phyloP scores from a whole-genome alignment of 2,329 filamentous ascomycete species.

The Paraphoma chrysanthemicola region DNA sequence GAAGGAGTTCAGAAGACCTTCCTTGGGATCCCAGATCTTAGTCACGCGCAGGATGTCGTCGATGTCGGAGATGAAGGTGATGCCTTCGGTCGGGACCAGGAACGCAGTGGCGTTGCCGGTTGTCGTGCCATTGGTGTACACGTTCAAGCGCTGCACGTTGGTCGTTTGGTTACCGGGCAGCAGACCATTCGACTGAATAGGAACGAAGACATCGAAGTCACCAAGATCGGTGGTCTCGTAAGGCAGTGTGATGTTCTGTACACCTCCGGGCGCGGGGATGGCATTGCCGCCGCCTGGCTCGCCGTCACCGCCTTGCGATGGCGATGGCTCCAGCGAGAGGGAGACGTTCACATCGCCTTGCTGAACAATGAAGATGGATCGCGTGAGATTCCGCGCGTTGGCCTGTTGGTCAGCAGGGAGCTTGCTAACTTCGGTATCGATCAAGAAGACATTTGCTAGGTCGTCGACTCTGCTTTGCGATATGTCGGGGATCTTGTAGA shows the following conservation, averaged over 20 bases:
- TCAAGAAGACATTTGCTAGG: slow-evolving; percentile 73
- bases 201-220: slow-evolving; percentile 76
- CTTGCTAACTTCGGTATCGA: slow-evolving; percentile 67
- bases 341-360: slow-evolving; percentile 70
- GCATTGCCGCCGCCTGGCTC: slow-evolving; percentile 58
- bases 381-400: slow-evolving; percentile 76
- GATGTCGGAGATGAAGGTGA: slow-evolving; percentile 79
- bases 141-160: slow-evolving; percentile 71
- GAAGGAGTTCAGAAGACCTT: slow-evolving; percentile 79
- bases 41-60: slow-evolving; percentile 83
- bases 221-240: slow-evolving; percentile 71
- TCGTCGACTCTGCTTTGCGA: slow-evolving; percentile 69
- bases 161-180: slow-evolving; percentile 69
- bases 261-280: slow-evolving; percentile 63
- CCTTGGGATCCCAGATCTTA: slow-evolving; percentile 77
- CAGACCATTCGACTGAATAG: slow-evolving; percentile 63
- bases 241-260: slow-evolving; percentile 69
- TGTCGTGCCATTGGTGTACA: slow-evolving; percentile 69
- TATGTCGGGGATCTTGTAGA: slow-evolving; percentile 80
- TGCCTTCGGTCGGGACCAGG: slow-evolving; percentile 72
- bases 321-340: slow-evolving; percentile 67
- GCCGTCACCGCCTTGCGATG: slow-evolving; percentile 61
- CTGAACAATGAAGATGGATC: slow-evolving; percentile 77
- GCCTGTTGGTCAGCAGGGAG: slow-evolving; percentile 66
- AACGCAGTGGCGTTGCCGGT: slow-evolving; percentile 79